phyloP scores from a whole-genome alignment of 306 rosid species.

The Medicago truncatula region MtrunA17r5.0-ANR NC_053042.1:51005001-51005500 shows the following conservation, averaged over 20 bases:
- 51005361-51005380: conserved; percentile 94
- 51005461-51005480: conserved; percentile 84
- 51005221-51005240: conserved; percentile 38
- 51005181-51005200: conserved; percentile 67
- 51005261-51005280: conserved; percentile 79
- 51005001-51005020: conserved; percentile 89
- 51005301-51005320: conserved; percentile 78
- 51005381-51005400: conserved; percentile 69
- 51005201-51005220: conserved; percentile 51
- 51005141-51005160: conserved; percentile 93
- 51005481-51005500: conserved; percentile 87
- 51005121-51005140: conserved; percentile 99
- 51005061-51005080: conserved; percentile 82
- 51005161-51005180: conserved; percentile 79
- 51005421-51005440: conserved; percentile 78
- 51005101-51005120: conserved; percentile 87
- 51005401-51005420: conserved; percentile 69
- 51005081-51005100: conserved; percentile 65
- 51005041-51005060: conserved; percentile 85
- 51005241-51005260: conserved; percentile 56
- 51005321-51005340: conserved; percentile 74
- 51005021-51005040: conserved; percentile 68
- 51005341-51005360: conserved; percentile 86
- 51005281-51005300: conserved; percentile 78
- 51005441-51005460: conserved; percentile 81